Percentiles rank a stretch among this genome's conserved stretches.
phyloP scores from a whole-genome alignment of 192 early-diverging fungal genomes.

The Gamsiella multidivaricata region DNA sequence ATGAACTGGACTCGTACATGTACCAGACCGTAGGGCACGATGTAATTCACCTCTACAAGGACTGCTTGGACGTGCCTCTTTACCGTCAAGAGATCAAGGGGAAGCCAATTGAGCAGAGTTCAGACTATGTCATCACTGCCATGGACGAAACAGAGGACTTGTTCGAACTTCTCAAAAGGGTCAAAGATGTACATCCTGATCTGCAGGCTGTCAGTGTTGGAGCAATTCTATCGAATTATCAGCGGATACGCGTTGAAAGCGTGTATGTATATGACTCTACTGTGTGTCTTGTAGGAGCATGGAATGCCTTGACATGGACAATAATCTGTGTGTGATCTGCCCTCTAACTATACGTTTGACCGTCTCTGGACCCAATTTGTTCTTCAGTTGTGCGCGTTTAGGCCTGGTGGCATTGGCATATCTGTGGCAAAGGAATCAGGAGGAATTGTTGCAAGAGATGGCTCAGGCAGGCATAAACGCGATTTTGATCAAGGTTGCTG shows the following conservation, averaged over 20 bases:
- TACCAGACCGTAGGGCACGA: conserved; percentile 98
- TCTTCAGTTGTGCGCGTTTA: conserved; percentile 80
- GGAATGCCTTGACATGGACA: too few relatives aligned
- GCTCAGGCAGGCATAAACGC: conserved; percentile 79
- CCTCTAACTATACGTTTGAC: too few relatives aligned
- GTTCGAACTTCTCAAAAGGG: conserved; percentile 73
- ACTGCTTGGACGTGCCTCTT: conserved; percentile 88
- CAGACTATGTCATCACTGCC: conserved; percentile 74
- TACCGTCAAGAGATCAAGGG: conserved; percentile 83
- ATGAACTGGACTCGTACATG: conserved; percentile 96
- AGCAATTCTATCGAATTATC: conserved; percentile 97
- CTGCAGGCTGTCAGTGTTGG: conserved; percentile 91
- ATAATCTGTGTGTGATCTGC: too few relatives aligned
- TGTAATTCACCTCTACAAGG: conserved; percentile 82
- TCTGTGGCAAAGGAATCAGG: conserved; percentile 92
- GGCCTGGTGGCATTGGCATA: conserved; percentile 86
- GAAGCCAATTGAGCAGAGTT: conserved; percentile 65
- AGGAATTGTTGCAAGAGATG: conserved; percentile 88
- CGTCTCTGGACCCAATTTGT: neutral
- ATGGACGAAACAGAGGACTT: conserved; percentile 98
- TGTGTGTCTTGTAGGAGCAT: neutral
- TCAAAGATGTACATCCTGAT: conserved; percentile 79
- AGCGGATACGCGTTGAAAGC: conserved; percentile 95
- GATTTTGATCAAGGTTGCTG: conserved; percentile 94
- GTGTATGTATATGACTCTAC: conserved; percentile 68